Percentiles rank a stretch among this genome's conserved stretches.
Conservation (phyloP, 176 grass and related monocot species). For the Oryza meridionalis region DNA sequence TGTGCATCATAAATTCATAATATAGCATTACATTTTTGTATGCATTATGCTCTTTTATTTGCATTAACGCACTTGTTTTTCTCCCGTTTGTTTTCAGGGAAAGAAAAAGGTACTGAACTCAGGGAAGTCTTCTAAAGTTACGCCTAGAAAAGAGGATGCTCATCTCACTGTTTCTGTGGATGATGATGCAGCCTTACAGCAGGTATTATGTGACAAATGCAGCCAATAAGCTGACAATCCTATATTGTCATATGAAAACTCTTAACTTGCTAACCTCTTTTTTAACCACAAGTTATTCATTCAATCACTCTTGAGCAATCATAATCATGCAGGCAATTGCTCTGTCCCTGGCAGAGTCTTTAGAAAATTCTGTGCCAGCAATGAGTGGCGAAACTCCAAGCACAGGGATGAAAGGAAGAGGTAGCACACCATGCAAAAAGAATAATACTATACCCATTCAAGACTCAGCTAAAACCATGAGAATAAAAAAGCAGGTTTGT, state of each 20-base stretch:
- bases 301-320: not conserved
- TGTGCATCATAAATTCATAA: not conserved
- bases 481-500: conserved; percentile 60
- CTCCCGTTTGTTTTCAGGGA: conserved; percentile 44
- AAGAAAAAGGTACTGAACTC: conserved; percentile 54
- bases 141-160: conserved; percentile 27
- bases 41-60: not conserved
- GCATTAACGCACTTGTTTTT: not conserved
- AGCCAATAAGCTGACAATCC: not conserved
- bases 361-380: conserved; percentile 25
- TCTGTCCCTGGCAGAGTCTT: conserved; percentile 61
- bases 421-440: conserved; percentile 37
- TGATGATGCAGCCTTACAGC: conserved; percentile 65
- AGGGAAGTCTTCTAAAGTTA: conserved; percentile 39
- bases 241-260: conserved; percentile 16
- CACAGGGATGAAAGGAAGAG: conserved; percentile 27
- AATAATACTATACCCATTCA: conserved; percentile 29
- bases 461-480: conserved; percentile 48
- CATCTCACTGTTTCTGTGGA: conserved; percentile 47
- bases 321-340: conserved; percentile 76
- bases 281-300: not conserved
- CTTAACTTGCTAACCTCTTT: not conserved
- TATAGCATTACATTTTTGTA: not conserved
- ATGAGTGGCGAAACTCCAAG: conserved; percentile 23
- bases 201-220: conserved; percentile 51